These are phyloP conservation scores for Perkinsela sp. DNA, from an alignment of 208 protist species.

Conservation along the genomic window DNA sequence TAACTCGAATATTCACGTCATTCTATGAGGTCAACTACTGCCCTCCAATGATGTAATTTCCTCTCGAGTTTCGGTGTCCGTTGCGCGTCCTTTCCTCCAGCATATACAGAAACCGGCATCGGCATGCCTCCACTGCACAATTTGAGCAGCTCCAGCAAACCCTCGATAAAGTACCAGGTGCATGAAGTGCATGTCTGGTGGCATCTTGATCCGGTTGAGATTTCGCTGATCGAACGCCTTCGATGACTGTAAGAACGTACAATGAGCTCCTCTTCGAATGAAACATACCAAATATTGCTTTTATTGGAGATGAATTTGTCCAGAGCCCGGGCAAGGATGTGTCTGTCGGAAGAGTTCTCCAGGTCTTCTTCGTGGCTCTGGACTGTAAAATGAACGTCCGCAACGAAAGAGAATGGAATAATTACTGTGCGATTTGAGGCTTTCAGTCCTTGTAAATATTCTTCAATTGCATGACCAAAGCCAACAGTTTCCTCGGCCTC, in stretches of 20 bases:
- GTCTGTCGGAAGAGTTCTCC: no score
- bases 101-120: not conserved
- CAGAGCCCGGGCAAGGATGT: no score
- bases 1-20: no score
- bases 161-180: not conserved
- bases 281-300: not conserved
- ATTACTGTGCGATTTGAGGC: not conserved
- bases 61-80: no score
- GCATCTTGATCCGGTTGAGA: not conserved
- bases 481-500: not conserved
- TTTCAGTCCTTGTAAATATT: not conserved
- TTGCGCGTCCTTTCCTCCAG: no score
- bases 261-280: not conserved
- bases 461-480: not conserved
- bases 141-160: not conserved
- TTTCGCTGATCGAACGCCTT: not conserved
- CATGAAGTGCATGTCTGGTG: no score
- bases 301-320: not conserved
- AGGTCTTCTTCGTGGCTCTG: not conserved
- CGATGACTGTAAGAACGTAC: not conserved
- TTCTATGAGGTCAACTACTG: no score
- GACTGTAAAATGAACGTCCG: not conserved
- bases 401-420: not conserved
- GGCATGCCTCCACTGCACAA: not conserved
- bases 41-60: no score